Base-by-base conservation (phyloP, 192 early-diverging fungal species). In the Coemansia sp. region DNA sequence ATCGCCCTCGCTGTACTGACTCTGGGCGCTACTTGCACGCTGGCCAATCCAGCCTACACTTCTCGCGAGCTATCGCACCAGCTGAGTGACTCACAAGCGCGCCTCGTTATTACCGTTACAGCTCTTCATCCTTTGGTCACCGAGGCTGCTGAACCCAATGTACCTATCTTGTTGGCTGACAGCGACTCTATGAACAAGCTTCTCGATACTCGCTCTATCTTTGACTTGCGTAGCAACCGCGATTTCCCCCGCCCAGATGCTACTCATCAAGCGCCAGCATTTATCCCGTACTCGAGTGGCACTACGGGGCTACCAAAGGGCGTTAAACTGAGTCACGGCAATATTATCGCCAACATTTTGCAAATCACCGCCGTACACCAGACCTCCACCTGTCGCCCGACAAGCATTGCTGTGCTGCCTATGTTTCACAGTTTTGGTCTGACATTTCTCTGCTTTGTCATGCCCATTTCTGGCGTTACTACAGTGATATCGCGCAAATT, bases 11-110 rank as follows among this genome's bases (percentile, higher is more conserved):
- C 88, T 7, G 76, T 89, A 24, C 76, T 95, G 12, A 83, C 88
- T 31, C 80, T 87, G 2, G 88, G 92, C 33, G 87, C 87, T 20
- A 81, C 87, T 0, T 86, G 93, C 52, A 91, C 92, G 3, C 87
- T 89, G 8, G 88, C 88, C 46, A 97, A 95, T 69, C 94, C 95
- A 49, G 73, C 85, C 12, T 97, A 97, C 78, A 94, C 91, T 7
- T 78, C 86, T 34, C 73, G 80, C 33, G 96, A 98, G 63, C 85
- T 96, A 2, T 86, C 89, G 3, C 88, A 93, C 67, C 96, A 97
- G 73, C 78, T 97, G 54, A 61, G 77, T 4, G 91, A 94, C 63
- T 89, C 90, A 4, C 78, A 85, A 13, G 91, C 93, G 59, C 86
- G 76, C 22, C 75, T 76, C 13, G 77, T 95, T 29, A 78, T 97